These are phyloP conservation scores for Naganishia albida DNA, from an alignment of 1,284 basidiomycete species.

Conservation along the genomic window DNA sequence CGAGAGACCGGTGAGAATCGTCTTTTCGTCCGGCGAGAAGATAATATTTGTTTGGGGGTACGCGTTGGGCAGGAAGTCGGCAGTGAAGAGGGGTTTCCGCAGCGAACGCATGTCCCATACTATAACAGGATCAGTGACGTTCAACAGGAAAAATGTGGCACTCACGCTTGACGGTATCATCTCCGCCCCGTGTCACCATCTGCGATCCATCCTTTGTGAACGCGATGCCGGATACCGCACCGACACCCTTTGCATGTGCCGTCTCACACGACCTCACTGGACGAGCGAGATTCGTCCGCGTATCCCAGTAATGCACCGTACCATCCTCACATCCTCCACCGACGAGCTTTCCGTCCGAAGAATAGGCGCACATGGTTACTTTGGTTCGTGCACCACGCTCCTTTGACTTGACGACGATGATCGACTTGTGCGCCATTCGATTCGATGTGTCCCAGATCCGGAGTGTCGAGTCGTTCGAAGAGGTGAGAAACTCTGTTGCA, in stretches of 20 bases:
- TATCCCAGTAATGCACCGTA: conserved; percentile 87
- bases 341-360: conserved; percentile 78
- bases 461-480: conserved; percentile 91
- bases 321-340: conserved; percentile 87
- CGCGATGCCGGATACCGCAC: conserved; percentile 75
- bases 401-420: conserved; percentile 95
- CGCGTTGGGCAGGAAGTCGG: conserved; percentile 67
- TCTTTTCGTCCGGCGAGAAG: conserved; percentile 88
- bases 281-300: conserved; percentile 85
- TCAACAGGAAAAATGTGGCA: conserved; percentile 36
- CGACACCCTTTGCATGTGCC: conserved; percentile 76
- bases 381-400: conserved; percentile 93
- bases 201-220: conserved; percentile 82
- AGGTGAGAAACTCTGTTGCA: conserved; percentile 79
- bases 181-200: conserved; percentile 82
- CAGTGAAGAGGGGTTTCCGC: conserved; percentile 74
- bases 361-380: conserved; percentile 82
- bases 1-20: conserved; percentile 72
- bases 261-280: conserved; percentile 81
- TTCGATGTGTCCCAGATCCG: conserved; percentile 92
- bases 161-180: conserved; percentile 91
- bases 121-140: conserved; percentile 46
- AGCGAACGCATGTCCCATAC: conserved; percentile 92
- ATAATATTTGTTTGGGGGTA: conserved; percentile 89
- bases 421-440: conserved; percentile 83